Percentiles rank a stretch among this genome's conserved stretches.
These are phyloP conservation scores for Tolypocladium amazonense DNA, from an alignment of 2,329 filamentous ascomycete species.

Conservation along the genomic window DNA sequence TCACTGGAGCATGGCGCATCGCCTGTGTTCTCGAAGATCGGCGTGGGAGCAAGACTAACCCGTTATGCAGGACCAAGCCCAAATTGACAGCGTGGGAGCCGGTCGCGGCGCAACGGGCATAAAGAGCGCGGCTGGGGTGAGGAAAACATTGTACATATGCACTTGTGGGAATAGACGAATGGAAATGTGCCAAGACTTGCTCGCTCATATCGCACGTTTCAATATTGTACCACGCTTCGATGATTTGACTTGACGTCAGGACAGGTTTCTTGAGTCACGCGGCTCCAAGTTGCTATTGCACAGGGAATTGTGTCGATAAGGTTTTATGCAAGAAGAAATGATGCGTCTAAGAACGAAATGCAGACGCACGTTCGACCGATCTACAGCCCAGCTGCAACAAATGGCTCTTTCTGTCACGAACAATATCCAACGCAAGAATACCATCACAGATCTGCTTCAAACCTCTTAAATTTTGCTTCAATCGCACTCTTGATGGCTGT, in stretches of 20 bases:
- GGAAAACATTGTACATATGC: slow-evolving; percentile 19
- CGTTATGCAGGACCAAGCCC: slow-evolving; percentile 32
- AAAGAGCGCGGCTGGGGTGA: slow-evolving; percentile 5
- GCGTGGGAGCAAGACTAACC: background rate
- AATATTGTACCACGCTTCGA: background rate
- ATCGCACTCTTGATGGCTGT: slow-evolving; percentile 9
- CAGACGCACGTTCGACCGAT: background rate
- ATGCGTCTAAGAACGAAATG: background rate
- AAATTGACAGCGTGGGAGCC: slow-evolving; percentile 46
- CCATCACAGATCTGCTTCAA: background rate
- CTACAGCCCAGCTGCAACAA: background rate
- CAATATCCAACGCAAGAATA: background rate
- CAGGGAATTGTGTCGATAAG: background rate
- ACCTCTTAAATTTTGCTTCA: slow-evolving; percentile 6
- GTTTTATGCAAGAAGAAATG: background rate
- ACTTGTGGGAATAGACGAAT: slow-evolving; percentile 2
- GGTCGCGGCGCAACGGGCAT: slow-evolving; percentile 23
- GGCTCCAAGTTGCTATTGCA: background rate
- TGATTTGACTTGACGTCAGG: background rate
- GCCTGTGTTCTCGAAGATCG: background rate
- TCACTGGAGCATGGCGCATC: background rate
- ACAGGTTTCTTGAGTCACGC: background rate
- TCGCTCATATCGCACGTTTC: background rate
- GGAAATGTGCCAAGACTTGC: background rate
- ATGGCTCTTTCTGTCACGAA: background rate